These are phyloP conservation scores for Plasmopara viticola DNA, from an alignment of 352 stramenopile species.

Conservation along the genomic window DNA sequence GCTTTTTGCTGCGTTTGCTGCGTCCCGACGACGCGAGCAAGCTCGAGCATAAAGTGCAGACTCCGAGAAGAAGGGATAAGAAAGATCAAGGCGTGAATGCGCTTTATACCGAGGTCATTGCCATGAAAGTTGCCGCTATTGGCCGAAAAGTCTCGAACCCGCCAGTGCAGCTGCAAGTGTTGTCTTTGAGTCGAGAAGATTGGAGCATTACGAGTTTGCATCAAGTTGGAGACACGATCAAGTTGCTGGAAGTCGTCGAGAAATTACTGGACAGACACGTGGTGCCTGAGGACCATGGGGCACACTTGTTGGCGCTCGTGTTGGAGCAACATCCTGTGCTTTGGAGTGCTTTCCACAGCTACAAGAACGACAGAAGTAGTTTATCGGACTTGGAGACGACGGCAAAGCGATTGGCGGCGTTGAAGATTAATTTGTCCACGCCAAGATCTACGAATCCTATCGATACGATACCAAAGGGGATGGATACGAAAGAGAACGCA, in stretches of 20 bases:
- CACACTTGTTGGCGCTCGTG: conserved; percentile 41
- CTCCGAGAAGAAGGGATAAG: not conserved
- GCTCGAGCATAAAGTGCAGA: not conserved
- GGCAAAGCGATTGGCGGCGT: conserved; percentile 39
- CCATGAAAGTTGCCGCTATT: conserved; percentile 48
- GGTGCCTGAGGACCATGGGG: conserved; percentile 47
- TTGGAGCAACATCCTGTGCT: conserved; percentile 44
- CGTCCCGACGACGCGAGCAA: not conserved
- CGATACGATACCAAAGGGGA: conserved; percentile 18
- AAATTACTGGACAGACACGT: conserved; percentile 51
- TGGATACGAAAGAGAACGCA: conserved; percentile 1
- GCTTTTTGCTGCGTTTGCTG: conserved; percentile 26
- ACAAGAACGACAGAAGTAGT: conserved; percentile 35
- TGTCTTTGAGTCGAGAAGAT: conserved; percentile 25
- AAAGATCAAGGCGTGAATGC: conserved; percentile 11
- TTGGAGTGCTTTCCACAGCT: conserved; percentile 46
- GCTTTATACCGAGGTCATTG: conserved; percentile 40
- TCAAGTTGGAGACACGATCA: conserved; percentile 30
- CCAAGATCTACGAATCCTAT: conserved; percentile 12
- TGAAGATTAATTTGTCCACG: conserved; percentile 15
- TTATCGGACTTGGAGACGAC: conserved; percentile 46
- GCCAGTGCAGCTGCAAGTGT: conserved; percentile 42
- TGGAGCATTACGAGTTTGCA: conserved; percentile 4
- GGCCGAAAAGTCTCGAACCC: conserved; percentile 47
- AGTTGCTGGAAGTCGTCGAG: conserved; percentile 47